These are phyloP conservation scores for Schizothecium vesticola DNA, from an alignment of 495 filamentous ascomycete species.

Conservation along the genomic window DNA sequence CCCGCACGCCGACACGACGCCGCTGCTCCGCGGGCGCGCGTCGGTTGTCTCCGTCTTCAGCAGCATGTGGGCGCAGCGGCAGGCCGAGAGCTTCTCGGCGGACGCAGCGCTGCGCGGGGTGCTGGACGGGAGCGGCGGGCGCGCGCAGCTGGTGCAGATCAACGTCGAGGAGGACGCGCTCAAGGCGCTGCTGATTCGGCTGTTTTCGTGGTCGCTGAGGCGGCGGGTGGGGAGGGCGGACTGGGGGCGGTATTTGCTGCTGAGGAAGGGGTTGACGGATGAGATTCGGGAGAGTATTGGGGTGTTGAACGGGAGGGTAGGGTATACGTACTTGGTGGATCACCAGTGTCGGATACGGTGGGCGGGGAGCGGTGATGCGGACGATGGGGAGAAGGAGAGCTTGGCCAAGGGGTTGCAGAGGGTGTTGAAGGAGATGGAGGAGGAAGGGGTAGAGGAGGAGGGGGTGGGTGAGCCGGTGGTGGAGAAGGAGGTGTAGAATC, in stretches of 20 bases:
- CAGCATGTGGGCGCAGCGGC: constrained; percentile 75
- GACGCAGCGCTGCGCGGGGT: constrained; percentile 61
- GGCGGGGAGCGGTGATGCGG: constrained; percentile 81
- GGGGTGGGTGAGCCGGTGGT: constrained; percentile 11
- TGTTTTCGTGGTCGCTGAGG: constrained; percentile 62
- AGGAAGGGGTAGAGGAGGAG: constrained; percentile 20
- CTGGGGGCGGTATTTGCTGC: constrained; percentile 74
- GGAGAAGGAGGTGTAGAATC: constrained; percentile 1
- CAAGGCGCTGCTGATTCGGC: constrained; percentile 66
- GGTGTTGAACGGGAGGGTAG: constrained; percentile 79
- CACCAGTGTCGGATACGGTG: constrained; percentile 82
- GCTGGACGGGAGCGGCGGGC: constrained; percentile 39
- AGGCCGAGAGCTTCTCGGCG: constrained; percentile 65
- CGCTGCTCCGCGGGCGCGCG: constrained; percentile 61
- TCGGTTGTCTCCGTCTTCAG: constrained; percentile 77
- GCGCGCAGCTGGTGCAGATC: constrained; percentile 71
- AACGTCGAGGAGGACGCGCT: constrained; percentile 78
- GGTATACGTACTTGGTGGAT: constrained; percentile 92
- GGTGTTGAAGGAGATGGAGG: constrained; percentile 56
- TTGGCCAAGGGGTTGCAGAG: constrained; percentile 63
- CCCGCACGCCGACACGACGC: constrained; percentile 59
- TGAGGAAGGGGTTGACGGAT: constrained; percentile 69
- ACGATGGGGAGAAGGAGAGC: constrained; percentile 61
- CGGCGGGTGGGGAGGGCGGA: constrained; percentile 50
- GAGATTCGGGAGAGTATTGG: constrained; percentile 73